These are phyloP conservation scores for Colletotrichum lindemuthianum DNA, from an alignment of 2,329 filamentous ascomycete genomes.

Conservation along the genomic window DNA sequence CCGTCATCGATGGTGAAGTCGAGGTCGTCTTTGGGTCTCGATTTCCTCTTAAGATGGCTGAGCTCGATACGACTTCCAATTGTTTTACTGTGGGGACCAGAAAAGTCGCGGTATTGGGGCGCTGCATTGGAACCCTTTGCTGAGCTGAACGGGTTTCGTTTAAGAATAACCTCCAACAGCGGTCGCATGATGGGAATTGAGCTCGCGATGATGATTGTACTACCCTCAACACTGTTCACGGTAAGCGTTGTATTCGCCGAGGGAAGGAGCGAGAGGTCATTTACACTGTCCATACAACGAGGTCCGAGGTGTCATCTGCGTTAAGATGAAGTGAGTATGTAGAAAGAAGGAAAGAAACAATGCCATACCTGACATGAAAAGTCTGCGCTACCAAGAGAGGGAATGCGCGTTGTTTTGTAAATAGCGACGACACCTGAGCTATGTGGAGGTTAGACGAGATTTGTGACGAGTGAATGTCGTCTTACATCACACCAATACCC, in stretches of 20 bases:
- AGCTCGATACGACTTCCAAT: conserved; percentile 1
- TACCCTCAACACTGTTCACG: conserved; percentile 43
- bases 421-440: conserved; percentile 43
- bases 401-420: conserved; percentile 49
- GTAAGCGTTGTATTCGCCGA: not conserved
- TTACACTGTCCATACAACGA: conserved; percentile 58
- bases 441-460: not conserved
- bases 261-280: not conserved
- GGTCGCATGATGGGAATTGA: conserved; percentile 48
- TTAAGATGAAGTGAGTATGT: not conserved
- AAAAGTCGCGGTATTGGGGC: conserved; percentile 1
- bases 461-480: too few relatives aligned
- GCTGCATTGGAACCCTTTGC: not conserved
- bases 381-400: conserved; percentile 40
- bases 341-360: not conserved
- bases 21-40: conserved; percentile 24
- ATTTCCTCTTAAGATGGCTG: conserved; percentile 20
- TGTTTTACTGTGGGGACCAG: conserved; percentile 3
- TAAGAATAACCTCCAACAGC: conserved; percentile 33
- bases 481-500: conserved; percentile 42
- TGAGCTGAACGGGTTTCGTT: conserved; percentile 20
- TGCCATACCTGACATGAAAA: conserved; percentile 38
- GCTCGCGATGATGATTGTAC: conserved; percentile 48
- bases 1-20: conserved; percentile 26
- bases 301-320: conserved; percentile 50